These are phyloP conservation scores for Chalciporus piperatus DNA, from an alignment of 768 basidiomycete genomes.

Conservation along the genomic window DNA sequence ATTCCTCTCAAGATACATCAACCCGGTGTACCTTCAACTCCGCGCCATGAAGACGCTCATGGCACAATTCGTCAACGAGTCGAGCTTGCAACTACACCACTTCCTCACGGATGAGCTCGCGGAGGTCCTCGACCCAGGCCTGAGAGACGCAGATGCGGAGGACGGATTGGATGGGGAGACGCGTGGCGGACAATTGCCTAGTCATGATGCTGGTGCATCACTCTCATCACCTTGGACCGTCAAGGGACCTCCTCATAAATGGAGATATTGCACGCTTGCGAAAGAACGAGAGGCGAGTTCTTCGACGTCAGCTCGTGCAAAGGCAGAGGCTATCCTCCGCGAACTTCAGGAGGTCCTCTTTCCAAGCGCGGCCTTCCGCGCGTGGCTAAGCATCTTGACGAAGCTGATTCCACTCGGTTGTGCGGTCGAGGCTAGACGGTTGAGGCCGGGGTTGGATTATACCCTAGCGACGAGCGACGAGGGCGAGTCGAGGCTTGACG, in stretches of 20 bases:
- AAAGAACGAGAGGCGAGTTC: background rate
- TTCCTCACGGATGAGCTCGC: constrained; percentile 77
- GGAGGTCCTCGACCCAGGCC: constrained; percentile 57
- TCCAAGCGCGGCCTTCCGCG: constrained; percentile 77
- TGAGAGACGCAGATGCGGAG: constrained; percentile 58
- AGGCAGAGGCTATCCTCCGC: constrained; percentile 23
- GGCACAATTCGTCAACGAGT: constrained; percentile 78
- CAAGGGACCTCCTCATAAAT: constrained; percentile 91
- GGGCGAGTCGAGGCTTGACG: constrained; percentile 78
- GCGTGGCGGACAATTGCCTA: constrained; percentile 55
- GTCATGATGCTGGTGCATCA: constrained; percentile 61
- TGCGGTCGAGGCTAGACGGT: constrained; percentile 78
- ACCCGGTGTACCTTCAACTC: constrained; percentile 85
- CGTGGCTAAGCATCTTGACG: constrained; percentile 81
- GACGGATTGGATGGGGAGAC: constrained; percentile 58
- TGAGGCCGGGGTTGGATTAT: constrained; percentile 92
- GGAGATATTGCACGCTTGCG: constrained; percentile 78
- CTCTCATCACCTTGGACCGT: constrained; percentile 55
- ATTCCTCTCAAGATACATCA: constrained; percentile 83
- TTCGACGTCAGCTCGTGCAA: constrained; percentile 9
- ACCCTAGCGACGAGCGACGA: constrained; percentile 89
- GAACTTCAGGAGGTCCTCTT: constrained; percentile 75
- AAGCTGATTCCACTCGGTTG: constrained; percentile 69
- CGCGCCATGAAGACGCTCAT: constrained; percentile 80
- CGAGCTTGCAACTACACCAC: constrained; percentile 82